These are phyloP conservation scores for Akanthomyces muscarius DNA, from an alignment of 2,329 filamentous ascomycete genomes.

Conservation along the genomic window DNA sequence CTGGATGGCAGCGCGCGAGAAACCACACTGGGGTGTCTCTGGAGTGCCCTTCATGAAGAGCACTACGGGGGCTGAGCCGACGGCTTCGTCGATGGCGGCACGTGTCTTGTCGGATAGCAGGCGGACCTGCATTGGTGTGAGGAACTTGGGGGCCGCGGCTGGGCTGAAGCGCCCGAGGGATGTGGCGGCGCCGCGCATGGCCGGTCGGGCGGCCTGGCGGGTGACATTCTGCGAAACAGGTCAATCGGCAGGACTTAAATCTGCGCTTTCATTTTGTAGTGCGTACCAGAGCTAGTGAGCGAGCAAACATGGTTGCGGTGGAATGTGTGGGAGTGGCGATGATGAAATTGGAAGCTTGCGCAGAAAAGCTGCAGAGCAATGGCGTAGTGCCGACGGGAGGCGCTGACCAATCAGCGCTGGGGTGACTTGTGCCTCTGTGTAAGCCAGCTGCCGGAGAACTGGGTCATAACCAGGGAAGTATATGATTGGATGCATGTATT, in stretches of 20 bases:
- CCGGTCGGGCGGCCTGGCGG: conserved; percentile 36
- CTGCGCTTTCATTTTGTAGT: background rate
- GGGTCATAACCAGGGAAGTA: background rate
- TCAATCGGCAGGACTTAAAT: background rate
- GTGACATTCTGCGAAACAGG: conserved; percentile 29
- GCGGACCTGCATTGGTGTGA: conserved; percentile 48
- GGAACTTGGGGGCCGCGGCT: conserved; percentile 15
- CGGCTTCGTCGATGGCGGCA: conserved; percentile 83
- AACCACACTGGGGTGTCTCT: conserved; percentile 92
- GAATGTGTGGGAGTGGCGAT: conserved; percentile 2
- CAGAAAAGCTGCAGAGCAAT: conserved; percentile 15
- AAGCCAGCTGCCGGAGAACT: background rate
- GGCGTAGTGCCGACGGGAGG: conserved; percentile 17
- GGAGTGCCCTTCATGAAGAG: conserved; percentile 99
- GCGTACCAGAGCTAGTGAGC: conserved; percentile 26
- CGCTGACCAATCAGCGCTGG: conserved; percentile 19
- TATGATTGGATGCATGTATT: background rate
- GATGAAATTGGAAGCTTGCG: conserved; percentile 8
- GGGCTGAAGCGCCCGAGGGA: conserved; percentile 18
- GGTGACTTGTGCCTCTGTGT: background rate
- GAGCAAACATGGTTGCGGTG: conserved; percentile 24
- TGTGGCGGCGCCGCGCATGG: conserved; percentile 25
- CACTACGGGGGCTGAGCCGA: conserved; percentile 83
- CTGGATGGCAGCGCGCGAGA: conserved; percentile 91
- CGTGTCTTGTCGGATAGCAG: conserved; percentile 77